Evolutionary conservation across 2,329 filamentous ascomycete species (phyloP).

Genomic region (Trichoderma brevicompactum): DNA sequence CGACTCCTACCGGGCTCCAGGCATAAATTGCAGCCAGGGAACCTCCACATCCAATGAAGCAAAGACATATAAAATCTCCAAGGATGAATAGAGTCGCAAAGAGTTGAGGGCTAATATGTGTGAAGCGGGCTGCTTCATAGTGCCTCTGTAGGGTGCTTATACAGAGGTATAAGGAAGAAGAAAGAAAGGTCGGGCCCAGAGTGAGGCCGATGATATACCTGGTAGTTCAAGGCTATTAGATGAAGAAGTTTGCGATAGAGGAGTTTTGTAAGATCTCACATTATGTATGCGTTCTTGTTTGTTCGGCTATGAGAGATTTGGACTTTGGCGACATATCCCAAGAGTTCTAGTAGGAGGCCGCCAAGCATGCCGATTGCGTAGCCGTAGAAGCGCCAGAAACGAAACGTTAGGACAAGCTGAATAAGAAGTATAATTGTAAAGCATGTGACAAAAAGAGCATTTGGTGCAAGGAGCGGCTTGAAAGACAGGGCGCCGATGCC

Average conservation of each 20-base stretch:
- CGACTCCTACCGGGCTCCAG: not conserved
- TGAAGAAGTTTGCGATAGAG: fast-evolving
- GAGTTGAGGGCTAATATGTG: not conserved
- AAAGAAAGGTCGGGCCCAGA: constrained; percentile 21
- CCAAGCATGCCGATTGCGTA: constrained; percentile 12
- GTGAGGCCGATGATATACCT: constrained; percentile 24
- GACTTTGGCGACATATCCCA: constrained; percentile 15
- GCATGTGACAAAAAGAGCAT: not conserved
- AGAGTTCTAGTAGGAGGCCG: constrained; percentile 11
- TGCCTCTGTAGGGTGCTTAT: constrained; percentile 15
- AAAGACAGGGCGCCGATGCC: constrained; percentile 13
- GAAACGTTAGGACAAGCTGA: not conserved
- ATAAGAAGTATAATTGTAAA: not conserved
- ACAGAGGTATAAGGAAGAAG: constrained; percentile 1
- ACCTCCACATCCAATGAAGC: constrained; percentile 14
- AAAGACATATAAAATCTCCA: constrained; percentile 7
- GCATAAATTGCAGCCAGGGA: constrained; percentile 8
- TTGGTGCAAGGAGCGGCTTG: constrained; percentile 6
- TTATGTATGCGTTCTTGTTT: constrained; percentile 24
- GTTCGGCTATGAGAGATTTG: constrained; percentile 13
- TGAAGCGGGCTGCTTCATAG: not conserved
- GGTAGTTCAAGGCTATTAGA: too few species aligned
- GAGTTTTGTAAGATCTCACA: not conserved
- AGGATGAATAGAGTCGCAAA: constrained; percentile 9
- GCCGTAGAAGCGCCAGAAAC: constrained; percentile 18